Evolutionary conservation across 2,329 filamentous ascomycete genomes (phyloP).

Genomic region (Alternaria consortialis): DNA sequence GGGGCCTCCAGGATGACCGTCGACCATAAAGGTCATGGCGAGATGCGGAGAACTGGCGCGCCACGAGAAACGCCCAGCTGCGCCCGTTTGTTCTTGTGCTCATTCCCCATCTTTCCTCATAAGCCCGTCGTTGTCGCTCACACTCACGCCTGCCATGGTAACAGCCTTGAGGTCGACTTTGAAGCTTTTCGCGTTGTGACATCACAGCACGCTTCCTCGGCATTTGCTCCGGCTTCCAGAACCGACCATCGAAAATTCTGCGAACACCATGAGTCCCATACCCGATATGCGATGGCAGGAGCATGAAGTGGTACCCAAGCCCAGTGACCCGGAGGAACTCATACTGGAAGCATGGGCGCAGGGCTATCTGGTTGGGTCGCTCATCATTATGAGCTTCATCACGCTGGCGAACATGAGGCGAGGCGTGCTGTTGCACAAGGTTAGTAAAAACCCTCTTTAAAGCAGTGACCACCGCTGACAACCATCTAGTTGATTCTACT

Average conservation of each 20-base stretch:
- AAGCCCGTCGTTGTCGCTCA: conserved; percentile 8
- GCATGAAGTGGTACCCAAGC: conserved; percentile 38
- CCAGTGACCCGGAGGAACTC: conserved; percentile 44
- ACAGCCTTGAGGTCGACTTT: conserved; percentile 21
- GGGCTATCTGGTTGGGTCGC: conserved; percentile 52
- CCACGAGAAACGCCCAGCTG: conserved; percentile 18
- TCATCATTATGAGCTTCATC: conserved; percentile 60
- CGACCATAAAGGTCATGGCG: conserved; percentile 36
- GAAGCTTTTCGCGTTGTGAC: conserved; percentile 29
- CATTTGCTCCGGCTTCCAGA: conserved; percentile 18
- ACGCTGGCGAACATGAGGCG: conserved; percentile 60
- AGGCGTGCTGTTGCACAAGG: conserved; percentile 59
- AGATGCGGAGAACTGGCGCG: conserved; percentile 38
- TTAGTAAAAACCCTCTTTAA: conserved; percentile 21
- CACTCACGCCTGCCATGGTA: conserved; percentile 30
- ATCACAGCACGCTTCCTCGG: conserved; percentile 33
- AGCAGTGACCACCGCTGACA: conserved; percentile 24
- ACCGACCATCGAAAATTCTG: conserved; percentile 25
- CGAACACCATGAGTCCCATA: conserved; percentile 31
- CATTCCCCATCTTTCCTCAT: conserved; percentile 6
- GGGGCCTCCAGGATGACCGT: conserved; percentile 17
- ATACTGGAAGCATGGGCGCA: conserved; percentile 54
- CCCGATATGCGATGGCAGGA: conserved; percentile 20
- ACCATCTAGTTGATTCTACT: conserved; percentile 55
- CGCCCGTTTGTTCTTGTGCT: conserved; percentile 14